Evolutionary conservation across 352 stramenopile genomes (phyloP), one percentile per base, ranked within the genome.

Genomic region (Phytophthora pseudosyringae): DNA sequence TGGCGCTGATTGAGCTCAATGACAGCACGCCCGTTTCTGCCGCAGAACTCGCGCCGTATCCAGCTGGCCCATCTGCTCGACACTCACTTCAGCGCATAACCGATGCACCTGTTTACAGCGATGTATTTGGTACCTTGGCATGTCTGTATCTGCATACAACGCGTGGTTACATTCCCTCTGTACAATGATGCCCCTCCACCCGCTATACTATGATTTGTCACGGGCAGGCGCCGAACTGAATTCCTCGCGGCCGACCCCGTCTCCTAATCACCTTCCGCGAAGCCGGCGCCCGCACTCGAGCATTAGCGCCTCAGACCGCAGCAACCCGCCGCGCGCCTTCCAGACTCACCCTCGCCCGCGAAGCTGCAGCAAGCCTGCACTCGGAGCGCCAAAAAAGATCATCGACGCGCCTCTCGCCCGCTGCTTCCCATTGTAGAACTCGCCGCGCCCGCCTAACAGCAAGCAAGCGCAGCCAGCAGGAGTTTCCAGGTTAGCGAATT

Each of bases 341-440:
- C 36, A 52, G 13, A 31, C 25, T 39, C 35, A 15, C 50, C 48
- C 15, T 33, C 32, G n/a, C 48, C 51, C 26, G 31, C 33, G 29
- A 11, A 41, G 11, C 36, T 18, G 52, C 52, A 43, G 41, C 31
- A 13, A 40, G 41, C 51, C 60, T 62, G 51, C 51, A 68, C 43
- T 45, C 51, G 8, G 39, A 35, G 10, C 6, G 43, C 58, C 45
- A 59, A 59, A 69, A 64, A 70, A 70, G 62, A 65, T 65, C 55
- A 56, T 51, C 41, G 39, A 46, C 39, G 15, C 49, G 52, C 65
- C 62, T 61, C 39, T 60, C 41, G 26, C 38, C 45, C 59, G 61
- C 51, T 28, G 51, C 43, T 58, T 54, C 47, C 68, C 65, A 77
- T 74, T 77, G 65, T 65, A 74, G 60, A 74, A 77, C 64, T 73